Base-by-base conservation (phyloP, 371 early-diverging fungal genomes). In the Dichotomocladium elegans region DNA sequence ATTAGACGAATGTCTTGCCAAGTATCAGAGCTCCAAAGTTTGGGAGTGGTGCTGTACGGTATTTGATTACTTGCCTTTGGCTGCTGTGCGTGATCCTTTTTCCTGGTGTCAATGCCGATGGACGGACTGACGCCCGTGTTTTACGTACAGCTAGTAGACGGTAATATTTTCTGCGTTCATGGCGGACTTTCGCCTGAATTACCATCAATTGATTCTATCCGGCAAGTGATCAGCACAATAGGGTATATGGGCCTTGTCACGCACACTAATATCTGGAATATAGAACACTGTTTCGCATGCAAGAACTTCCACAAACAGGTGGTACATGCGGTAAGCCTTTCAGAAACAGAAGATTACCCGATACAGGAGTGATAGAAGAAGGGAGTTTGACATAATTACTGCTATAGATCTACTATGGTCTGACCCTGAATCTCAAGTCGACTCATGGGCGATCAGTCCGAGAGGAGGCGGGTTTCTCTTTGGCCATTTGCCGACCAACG, bases 11-110 rank as follows among this genome's bases (percentile, higher is more conserved):
- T 76, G 99, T 71, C 89, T 92, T 52, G 86, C 89, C 58, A 99
- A 99, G 75, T 99, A 98, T 72, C 97, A 96, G 34, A 96, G 93
- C 61, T 85, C 92, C 24, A 93, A 93, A 66, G 99, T 99, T 30
- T 99, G 99, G 99, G 96, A 95, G 70, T 89, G 93, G 77, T 99
- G 99, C 69, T 98, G 97, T 63, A 93, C 94, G 53, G 95, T 99
- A 17, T 99, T 99, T 79, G 99, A 99, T 73, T 98, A 93, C 67
- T 70, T 99, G 50, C 96, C 99, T 11, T 69, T 99, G 51, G 94
- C 96, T 19, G 99, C 99, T 17, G 92, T 96, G 74, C 59, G 70
- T 60, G 34, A 26, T 10, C 34, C 12, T 30, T 33, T 19, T 26
- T 3, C n/a, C n/a, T n/a, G n/a, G n/a, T n/a, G 27, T 52, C 11